Base-by-base conservation (phyloP, 2,329 filamentous ascomycete genomes). In the Hymenoscyphus fructigenus region DNA sequence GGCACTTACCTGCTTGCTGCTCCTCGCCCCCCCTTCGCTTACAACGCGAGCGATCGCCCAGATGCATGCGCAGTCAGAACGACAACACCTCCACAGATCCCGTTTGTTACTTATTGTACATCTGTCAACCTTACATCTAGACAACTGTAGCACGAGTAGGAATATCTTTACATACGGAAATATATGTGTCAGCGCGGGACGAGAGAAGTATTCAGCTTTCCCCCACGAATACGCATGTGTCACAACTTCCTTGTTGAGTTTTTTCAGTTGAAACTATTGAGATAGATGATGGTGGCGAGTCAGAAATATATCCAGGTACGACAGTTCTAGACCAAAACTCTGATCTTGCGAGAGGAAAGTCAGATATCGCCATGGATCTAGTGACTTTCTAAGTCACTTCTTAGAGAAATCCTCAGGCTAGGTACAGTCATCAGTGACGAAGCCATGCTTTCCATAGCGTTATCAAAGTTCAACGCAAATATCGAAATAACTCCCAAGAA, bases 1-100 rank as follows among this genome's bases (percentile, higher is more conserved):
- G 44, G 44, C 44, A 47, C n/a, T 50, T 50, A 50, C n/a, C 44
- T 26, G 44, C 44, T 50, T 50, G 34, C 44, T 44, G 44, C 44
- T 23, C 10, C 41, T 36, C 34, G 34, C 34, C 34, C 34, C 34
- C 34, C 34, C 34, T 15, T 36, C 41, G 41, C 17, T 47, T 47
- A 36, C 34, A 36, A 15, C 41, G 44, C 44, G 44, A 50, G 44
- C 44, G 44, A 50, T 50, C 44, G 44, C n/a, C 44, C n/a, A 50
- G 44, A n/a, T n/a, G 20, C 44, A 44, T 44, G 17, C 17, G 15
- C 41, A 44, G n/a, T 44, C 17, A 44, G 41, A 44, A 44, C 41
- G 17, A 44, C 41, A 44, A 44, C 41, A 44, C 41, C 41, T 44
- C 41, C n/a, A 17, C 41, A 44, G 41, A 44, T 44, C 17, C 17